Evolutionary conservation across 257 asterid genomes (phyloP).

Genomic region (Rhazya stricta): DNA sequence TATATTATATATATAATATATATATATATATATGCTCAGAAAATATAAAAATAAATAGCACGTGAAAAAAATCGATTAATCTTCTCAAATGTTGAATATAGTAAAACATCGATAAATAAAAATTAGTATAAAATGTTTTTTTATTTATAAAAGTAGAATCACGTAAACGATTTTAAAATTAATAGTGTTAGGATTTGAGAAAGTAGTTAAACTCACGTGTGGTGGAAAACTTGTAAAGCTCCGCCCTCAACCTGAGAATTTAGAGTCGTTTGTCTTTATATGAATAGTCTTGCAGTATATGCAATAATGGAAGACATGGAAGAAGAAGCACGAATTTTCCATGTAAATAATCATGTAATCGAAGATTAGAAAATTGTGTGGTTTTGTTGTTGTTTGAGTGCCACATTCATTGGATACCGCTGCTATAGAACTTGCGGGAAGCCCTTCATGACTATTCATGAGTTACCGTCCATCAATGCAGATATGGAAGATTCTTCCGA

Average conservation of each 20-base stretch:
- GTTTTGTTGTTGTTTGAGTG: not conserved
- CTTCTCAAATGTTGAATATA: too few relatives aligned
- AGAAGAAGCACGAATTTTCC: slow-evolving; percentile 6
- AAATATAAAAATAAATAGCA: too few relatives aligned
- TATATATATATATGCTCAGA: too few relatives aligned
- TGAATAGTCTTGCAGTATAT: not conserved
- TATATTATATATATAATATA: too few relatives aligned
- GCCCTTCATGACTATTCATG: not conserved
- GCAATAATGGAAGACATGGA: not conserved
- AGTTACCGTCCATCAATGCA: not conserved
- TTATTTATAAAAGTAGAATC: too few relatives aligned
- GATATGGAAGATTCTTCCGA: slow-evolving; percentile 7
- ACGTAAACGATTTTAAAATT: too few relatives aligned
- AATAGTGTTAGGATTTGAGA: too few relatives aligned
- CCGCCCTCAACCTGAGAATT: slow-evolving; percentile 26
- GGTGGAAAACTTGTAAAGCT: slow-evolving; percentile 1
- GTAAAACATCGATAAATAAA: too few relatives aligned
- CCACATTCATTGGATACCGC: slow-evolving; percentile 6
- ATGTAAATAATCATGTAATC: not conserved
- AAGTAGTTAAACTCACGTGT: slow-evolving; percentile 38
- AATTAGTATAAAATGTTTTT: too few relatives aligned
- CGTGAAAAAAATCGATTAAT: too few relatives aligned
- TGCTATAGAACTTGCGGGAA: not conserved
- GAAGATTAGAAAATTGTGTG: not conserved
- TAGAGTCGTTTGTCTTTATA: slow-evolving; percentile 14